These are phyloP conservation scores for Trichophyton schoenleinii DNA, from an alignment of 2,329 filamentous ascomycete genomes.

Conservation along the genomic window DNA sequence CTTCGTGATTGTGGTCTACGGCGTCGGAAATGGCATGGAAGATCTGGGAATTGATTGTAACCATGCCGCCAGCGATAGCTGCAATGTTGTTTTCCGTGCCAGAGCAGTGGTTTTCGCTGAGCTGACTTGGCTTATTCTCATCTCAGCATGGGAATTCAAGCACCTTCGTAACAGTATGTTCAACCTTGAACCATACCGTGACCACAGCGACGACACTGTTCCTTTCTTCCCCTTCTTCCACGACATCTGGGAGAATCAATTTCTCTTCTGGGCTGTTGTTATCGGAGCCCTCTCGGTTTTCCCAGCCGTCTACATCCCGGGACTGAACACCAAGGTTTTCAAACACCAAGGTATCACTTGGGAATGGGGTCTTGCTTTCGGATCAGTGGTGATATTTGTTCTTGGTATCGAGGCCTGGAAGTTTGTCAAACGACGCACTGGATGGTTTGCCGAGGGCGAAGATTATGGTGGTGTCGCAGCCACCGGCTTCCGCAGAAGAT, in stretches of 20 bases:
- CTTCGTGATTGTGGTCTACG: slow-evolving; percentile 42
- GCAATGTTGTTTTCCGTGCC: slow-evolving; percentile 29
- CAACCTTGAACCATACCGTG: slow-evolving; percentile 33
- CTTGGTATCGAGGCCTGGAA: slow-evolving; percentile 49
- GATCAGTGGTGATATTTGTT: slow-evolving; percentile 45
- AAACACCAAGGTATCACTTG: slow-evolving; percentile 49
- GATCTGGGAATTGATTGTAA: slow-evolving; percentile 17
- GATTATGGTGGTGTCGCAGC: slow-evolving; percentile 17
- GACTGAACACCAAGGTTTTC: slow-evolving; percentile 47
- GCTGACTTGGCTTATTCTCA: slow-evolving; percentile 44
- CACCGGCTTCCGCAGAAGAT: slow-evolving; percentile 16
- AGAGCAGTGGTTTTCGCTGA: slow-evolving; percentile 46
- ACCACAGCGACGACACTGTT: slow-evolving; percentile 16
- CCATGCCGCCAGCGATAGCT: slow-evolving; percentile 9
- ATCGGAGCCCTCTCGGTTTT: slow-evolving; percentile 40
- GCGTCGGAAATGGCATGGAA: slow-evolving; percentile 28
- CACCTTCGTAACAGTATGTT: slow-evolving; percentile 45
- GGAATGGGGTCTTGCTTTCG: slow-evolving; percentile 52
- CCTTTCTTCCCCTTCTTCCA: slow-evolving; percentile 28
- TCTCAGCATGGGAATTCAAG: slow-evolving; percentile 46
- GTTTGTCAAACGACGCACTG: slow-evolving; percentile 39
- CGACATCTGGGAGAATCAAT: slow-evolving; percentile 36
- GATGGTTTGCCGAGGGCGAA: slow-evolving; percentile 21
- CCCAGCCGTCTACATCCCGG: slow-evolving; percentile 46
- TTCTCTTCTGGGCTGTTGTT: slow-evolving; percentile 39